Evolutionary conservation across 768 basidiomycete genomes (phyloP).

Genomic region (Mycena polygramma): DNA sequence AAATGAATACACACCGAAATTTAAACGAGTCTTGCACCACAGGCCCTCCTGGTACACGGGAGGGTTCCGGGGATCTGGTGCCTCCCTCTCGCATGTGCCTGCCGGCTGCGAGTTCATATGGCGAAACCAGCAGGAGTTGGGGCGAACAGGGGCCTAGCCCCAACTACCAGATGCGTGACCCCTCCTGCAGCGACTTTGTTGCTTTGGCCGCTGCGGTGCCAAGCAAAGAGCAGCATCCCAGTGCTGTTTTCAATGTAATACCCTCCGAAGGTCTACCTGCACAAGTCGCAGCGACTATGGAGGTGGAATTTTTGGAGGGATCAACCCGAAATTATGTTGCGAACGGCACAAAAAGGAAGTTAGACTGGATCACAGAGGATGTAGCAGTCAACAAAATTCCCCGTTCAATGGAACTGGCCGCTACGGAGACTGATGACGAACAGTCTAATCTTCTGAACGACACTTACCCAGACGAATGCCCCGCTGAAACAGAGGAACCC

Average conservation of each 20-base stretch:
- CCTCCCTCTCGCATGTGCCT: constrained; percentile 26
- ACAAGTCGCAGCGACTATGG: constrained; percentile 7
- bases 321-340: neutral
- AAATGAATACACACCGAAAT: constrained; percentile 18
- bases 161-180: constrained; percentile 17
- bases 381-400: neutral
- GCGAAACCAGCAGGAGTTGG: constrained; percentile 28
- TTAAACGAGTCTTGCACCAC: neutral
- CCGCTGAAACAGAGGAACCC: neutral
- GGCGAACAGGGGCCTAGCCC: constrained; percentile 20
- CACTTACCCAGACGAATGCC: neutral
- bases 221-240: constrained; percentile 17
- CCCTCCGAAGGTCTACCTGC: constrained; percentile 16
- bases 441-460: constrained; percentile 10
- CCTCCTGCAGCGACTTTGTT: constrained; percentile 13
- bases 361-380: constrained; percentile 20
- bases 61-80: constrained; percentile 29
- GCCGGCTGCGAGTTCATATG: constrained; percentile 22
- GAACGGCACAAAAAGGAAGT: constrained; percentile 24
- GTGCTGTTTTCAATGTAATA: constrained; percentile 16
- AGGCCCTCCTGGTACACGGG: constrained; percentile 27
- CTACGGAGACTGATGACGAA: neutral
- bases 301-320: constrained; percentile 3
- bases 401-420: neutral
- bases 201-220: constrained; percentile 11